Evolutionary conservation across 768 basidiomycete species (phyloP).

Genomic region (Amanita pseudoporphyria): DNA sequence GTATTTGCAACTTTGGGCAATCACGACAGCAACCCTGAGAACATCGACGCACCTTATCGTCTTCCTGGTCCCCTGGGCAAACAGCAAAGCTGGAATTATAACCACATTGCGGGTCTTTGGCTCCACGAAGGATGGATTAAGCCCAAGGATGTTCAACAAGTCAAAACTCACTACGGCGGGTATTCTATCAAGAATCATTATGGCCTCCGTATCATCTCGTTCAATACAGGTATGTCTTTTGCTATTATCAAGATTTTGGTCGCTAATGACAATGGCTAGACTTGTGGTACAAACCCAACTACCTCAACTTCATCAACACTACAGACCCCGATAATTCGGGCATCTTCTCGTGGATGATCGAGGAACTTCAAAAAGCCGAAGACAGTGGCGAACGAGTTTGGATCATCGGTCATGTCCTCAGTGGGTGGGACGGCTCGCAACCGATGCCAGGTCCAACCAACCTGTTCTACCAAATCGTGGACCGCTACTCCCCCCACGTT

Average conservation of each 20-base stretch:
- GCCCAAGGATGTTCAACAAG: conserved; percentile 41
- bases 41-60: conserved; percentile 51
- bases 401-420: conserved; percentile 46
- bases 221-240: conserved; percentile 73
- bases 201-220: conserved; percentile 60
- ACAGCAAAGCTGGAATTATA: conserved; percentile 72
- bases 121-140: conserved; percentile 62
- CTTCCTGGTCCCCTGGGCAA: conserved; percentile 42
- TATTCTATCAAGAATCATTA: conserved; percentile 62
- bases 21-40: conserved; percentile 68
- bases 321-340: conserved; percentile 61
- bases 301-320: conserved; percentile 72
- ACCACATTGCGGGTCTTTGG: conserved; percentile 67
- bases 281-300: conserved; percentile 39
- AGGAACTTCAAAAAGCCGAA: conserved; percentile 71
- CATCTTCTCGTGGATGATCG: conserved; percentile 69
- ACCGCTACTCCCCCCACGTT: conserved; percentile 72
- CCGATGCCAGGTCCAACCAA: conserved; percentile 55
- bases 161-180: conserved; percentile 60
- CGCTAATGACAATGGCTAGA: neutral
- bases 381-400: conserved; percentile 62
- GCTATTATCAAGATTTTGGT: conserved; percentile 15
- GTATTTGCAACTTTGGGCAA: conserved; percentile 71
- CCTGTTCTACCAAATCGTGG: conserved; percentile 49
- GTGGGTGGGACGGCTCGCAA: conserved; percentile 50